Evolutionary conservation across 108 stramenopile species (phyloP), one percentile per base, ranked within the genome.

Genomic region (Pinguiococcus pyrenoidosus): DNA sequence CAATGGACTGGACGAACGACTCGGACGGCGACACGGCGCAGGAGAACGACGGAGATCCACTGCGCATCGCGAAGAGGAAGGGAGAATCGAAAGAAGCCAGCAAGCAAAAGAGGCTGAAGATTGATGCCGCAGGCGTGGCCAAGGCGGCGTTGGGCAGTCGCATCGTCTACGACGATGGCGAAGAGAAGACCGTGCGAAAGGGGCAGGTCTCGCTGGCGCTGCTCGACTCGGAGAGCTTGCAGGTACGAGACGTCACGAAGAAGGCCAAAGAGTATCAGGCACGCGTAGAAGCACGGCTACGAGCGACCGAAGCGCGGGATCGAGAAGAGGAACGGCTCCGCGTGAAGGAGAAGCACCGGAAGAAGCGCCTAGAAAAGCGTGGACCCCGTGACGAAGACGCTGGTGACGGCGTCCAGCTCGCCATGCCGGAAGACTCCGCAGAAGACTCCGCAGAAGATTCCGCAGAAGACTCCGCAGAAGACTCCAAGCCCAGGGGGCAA

Each of bases 11-110:
- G 63, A 61, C 12, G 51, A 42, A n/a, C n/a, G n/a, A n/a, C n/a
- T n/a, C n/a, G 25, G 50, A 75, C 12, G 73, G 71, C 16, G 75
- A 78, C 22, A 62, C 74, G 12, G 80, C 73, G 14, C 76, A 83
- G 41, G 84, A 79, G 4, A 69, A 28, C 5, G 78, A 76, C 35
- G 62, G 78, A 18, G 79, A 78, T 46, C 63, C 63, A 24, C 40
- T 71, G 16, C 59, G 42, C 4, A 51, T 69, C 2, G 66, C 66
- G 25, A 54, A 63, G 21, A n/a, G 29, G 28, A n/a, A n/a, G 5
- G 13, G 17, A 16, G 50, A 20, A 37, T 49, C 27, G 3, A 56
- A 22, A 12, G 54, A 22, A 29, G 44, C 5, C 12, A 26, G 26
- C 10, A 49, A 43, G 51, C 39, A 25, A 27, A 53, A 46, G 17